Evolutionary conservation across 2,329 filamentous ascomycete genomes (phyloP), one percentile per base, ranked within the genome.

Genomic region (Penicillium sp.): DNA sequence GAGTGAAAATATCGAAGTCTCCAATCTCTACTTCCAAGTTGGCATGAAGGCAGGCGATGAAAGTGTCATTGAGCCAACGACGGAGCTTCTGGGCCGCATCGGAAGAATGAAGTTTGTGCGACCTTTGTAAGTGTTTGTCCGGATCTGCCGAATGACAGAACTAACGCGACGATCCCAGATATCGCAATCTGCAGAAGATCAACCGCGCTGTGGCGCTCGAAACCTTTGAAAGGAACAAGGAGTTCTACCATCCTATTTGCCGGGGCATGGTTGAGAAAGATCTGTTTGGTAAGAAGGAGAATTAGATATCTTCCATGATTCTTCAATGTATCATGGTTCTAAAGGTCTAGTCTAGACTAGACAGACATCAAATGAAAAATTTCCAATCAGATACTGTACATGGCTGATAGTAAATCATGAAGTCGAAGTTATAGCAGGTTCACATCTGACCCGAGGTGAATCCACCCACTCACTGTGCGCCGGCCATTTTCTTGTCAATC

Each of bases 51-150:
- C 85, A 9, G 77, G 80, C 40, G 85, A 88, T 53, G 64, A 74
- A 35, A 76, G 72, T 40, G 77, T 84, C 25, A 86, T 90, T 55
- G 60, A 77, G 42, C 81, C 82, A 1, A 79, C 86, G 0, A 80
- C 83, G 1, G 77, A 85, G 41, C 70, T 95, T 38, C 71, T 96
- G 26, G 85, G 85, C 20, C 74, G 75, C 35, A 88, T 95, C 15
- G 92, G 92, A 9, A 74, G 92, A 40, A 96, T 98, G 92, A 96
- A 96, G 75, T 96, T 90, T 64, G 90, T 96, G 42, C 74, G 90
- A 32, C 87, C 90, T 14, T 67, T 96, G 57, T 95, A 61, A 57
- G 63, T 50, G 26, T 2, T 29, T 14, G 32, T 16, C 11, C 18
- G 18, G 18, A 11, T 6, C 9, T 15, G 8, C 26, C 13, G 13